Evolutionary conservation across 805 yeast species (phyloP).

Genomic region (Wickerhamiella qilinensis): DNA sequence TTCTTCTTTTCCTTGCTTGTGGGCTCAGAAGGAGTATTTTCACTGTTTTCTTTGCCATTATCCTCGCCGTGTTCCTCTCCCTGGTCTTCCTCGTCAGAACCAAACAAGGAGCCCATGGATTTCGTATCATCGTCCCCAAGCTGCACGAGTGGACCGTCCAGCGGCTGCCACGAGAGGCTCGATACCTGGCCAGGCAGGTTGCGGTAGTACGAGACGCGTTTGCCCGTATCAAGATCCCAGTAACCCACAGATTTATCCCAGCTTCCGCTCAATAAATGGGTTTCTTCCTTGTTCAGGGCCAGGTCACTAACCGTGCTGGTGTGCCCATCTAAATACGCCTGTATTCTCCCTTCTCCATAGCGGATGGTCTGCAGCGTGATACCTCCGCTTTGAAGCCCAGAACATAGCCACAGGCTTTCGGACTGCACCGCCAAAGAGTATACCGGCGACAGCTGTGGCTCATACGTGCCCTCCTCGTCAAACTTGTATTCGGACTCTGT

Average conservation of each 20-base stretch:
- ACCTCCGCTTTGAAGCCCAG: constrained; percentile 71
- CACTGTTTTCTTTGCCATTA: not conserved
- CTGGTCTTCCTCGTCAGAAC: constrained; percentile 32
- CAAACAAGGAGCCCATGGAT: constrained; percentile 38
- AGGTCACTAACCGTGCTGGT: constrained; percentile 60
- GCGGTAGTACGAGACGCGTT: constrained; percentile 29
- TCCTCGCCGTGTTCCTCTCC: not conserved
- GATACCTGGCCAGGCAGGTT: constrained; percentile 69
- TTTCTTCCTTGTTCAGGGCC: constrained; percentile 44
- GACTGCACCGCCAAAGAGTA: constrained; percentile 72
- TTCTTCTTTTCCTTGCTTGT: constrained; percentile 11
- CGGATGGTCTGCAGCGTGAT: constrained; percentile 70
- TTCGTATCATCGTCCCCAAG: constrained; percentile 14
- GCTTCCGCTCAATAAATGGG: constrained; percentile 57
- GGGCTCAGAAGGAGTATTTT: constrained; percentile 29
- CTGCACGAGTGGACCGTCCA: constrained; percentile 13
- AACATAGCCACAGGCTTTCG: constrained; percentile 67
- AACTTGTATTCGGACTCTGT: constrained; percentile 28
- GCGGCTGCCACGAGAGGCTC: constrained; percentile 40
- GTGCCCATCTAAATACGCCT: constrained; percentile 63
- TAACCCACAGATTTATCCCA: constrained; percentile 74
- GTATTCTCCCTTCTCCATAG: constrained; percentile 64
- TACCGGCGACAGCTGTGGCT: constrained; percentile 55
- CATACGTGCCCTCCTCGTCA: constrained; percentile 21
- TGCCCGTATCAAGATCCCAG: constrained; percentile 80